Percentiles rank a stretch among this genome's conserved stretches.
phyloP scores from a whole-genome alignment of 495 filamentous ascomycete genomes.

The Emericellopsis terricola region DNA sequence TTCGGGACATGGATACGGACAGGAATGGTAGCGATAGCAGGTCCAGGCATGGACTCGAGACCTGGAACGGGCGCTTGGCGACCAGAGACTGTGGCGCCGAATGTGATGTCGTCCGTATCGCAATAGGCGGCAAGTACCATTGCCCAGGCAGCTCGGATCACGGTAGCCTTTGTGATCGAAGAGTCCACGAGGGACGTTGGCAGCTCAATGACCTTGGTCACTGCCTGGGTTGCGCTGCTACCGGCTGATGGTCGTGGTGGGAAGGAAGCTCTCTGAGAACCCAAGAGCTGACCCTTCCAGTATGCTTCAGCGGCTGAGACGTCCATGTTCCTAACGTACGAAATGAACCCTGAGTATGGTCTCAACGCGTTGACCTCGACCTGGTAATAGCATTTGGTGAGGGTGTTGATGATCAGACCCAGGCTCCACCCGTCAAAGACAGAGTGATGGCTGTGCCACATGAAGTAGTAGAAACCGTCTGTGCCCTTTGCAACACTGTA shows the following conservation, averaged over 20 bases:
- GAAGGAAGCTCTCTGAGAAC: not conserved
- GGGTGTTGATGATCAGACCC: conserved; percentile 2
- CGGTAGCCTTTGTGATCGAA: conserved; percentile 15
- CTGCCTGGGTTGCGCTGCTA: not conserved
- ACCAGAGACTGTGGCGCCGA: conserved; percentile 29
- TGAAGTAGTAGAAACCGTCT: conserved; percentile 20
- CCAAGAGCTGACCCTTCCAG: not conserved
- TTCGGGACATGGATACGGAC: conserved; percentile 15
- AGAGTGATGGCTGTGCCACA: conserved; percentile 1
- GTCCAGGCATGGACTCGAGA: conserved; percentile 28
- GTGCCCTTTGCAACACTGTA: conserved; percentile 15
- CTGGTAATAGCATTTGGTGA: conserved; percentile 1
- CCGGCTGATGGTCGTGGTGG: not conserved
- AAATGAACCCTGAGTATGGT: conserved; percentile 31
- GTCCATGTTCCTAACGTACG: conserved; percentile 2
- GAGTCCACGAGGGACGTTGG: not conserved
- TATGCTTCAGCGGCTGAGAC: not conserved
- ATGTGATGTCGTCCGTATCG: conserved; percentile 23
- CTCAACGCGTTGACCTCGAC: too few relatives aligned
- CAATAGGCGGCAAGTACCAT: conserved; percentile 19
- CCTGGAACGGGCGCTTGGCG: conserved; percentile 25
- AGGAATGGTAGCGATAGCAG: conserved; percentile 40
- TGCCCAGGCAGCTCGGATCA: conserved; percentile 28
- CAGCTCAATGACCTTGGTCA: conserved; percentile 1
- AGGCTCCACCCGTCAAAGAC: conserved; percentile 1